phyloP scores from a whole-genome alignment of 2,329 filamentous ascomycete species.

The Metarhizium robertsii region DNA sequence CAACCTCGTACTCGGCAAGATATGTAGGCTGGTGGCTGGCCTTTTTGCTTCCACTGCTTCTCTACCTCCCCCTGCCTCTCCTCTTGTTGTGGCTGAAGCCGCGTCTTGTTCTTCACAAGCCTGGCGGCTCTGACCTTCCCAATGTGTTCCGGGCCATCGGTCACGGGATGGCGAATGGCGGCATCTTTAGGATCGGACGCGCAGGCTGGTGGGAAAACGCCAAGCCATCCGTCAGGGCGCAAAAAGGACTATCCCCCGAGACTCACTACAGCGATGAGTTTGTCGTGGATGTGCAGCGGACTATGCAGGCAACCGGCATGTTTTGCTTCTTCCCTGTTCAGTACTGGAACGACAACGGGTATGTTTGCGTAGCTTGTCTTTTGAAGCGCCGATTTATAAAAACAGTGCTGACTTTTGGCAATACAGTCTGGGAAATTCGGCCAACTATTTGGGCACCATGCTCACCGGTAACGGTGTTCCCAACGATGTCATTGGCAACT shows the following conservation, averaged over 20 bases:
- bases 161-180: slow-evolving; percentile 41
- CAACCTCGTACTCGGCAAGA: slow-evolving; percentile 43
- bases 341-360: slow-evolving; percentile 28
- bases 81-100: slow-evolving; percentile 49
- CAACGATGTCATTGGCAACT: slow-evolving; percentile 52
- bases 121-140: slow-evolving; percentile 56
- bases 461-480: slow-evolving; percentile 40
- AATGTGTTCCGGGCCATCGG: slow-evolving; percentile 47
- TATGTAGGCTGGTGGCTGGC: slow-evolving; percentile 42
- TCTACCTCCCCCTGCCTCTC: slow-evolving; percentile 50
- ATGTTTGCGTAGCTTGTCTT: neutral
- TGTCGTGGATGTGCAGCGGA: slow-evolving; percentile 55
- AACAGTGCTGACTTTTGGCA: neutral
- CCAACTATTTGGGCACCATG: slow-evolving; percentile 28
- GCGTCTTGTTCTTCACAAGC: slow-evolving; percentile 45
- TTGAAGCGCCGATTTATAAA: neutral
- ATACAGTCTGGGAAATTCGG: slow-evolving; percentile 21
- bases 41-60: slow-evolving; percentile 33
- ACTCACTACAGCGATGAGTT: slow-evolving; percentile 51
- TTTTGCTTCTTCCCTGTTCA: slow-evolving; percentile 32
- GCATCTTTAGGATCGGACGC: slow-evolving; percentile 42
- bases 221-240: slow-evolving; percentile 41
- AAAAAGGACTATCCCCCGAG: slow-evolving; percentile 38
- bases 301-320: slow-evolving; percentile 30
- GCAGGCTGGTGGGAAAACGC: slow-evolving; percentile 49